Evolutionary conservation across 2,329 filamentous ascomycete species (phyloP).

Genomic region (Paraphaeosphaeria minitans): DNA sequence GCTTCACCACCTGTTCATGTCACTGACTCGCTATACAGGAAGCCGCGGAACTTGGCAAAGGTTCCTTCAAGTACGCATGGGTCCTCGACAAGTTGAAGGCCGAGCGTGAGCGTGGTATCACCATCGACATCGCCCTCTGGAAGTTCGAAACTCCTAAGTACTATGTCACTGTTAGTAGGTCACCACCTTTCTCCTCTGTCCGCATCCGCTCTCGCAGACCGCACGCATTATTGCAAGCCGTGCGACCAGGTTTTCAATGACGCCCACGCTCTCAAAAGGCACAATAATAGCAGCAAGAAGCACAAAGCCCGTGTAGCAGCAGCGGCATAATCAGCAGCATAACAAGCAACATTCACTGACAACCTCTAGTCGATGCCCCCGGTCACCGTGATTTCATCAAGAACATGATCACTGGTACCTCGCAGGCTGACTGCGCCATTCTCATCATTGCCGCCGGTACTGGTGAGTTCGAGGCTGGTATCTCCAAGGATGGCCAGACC

Average conservation of each 20-base stretch:
- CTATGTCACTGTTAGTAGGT: constrained; percentile 83
- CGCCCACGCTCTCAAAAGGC: too few relatives aligned
- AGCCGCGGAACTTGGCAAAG: constrained; percentile 99
- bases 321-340: background rate
- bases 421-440: constrained; percentile 99
- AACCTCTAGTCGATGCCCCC: constrained; percentile 68
- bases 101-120: constrained; percentile 99
- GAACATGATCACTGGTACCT: constrained; percentile 99
- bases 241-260: too few relatives aligned
- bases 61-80: constrained; percentile 99
- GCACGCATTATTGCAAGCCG: too few relatives aligned
- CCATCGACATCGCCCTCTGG: constrained; percentile 99
- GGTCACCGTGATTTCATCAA: constrained; percentile 99
- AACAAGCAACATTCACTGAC: constrained; percentile 15
- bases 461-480: constrained; percentile 99
- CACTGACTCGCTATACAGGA: constrained; percentile 65
- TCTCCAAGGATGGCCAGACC: constrained; percentile 99
- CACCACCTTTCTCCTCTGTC: constrained; percentile 60
- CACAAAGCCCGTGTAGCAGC: too few relatives aligned
- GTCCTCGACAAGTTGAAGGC: constrained; percentile 99
- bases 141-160: constrained; percentile 99
- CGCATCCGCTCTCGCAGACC: too few relatives aligned
- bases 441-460: constrained; percentile 99
- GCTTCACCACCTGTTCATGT: constrained; percentile 25
- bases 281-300: too few relatives aligned